Base-by-base conservation (phyloP, 257 asterid genomes). In the Cinchona pubescens region DNA sequence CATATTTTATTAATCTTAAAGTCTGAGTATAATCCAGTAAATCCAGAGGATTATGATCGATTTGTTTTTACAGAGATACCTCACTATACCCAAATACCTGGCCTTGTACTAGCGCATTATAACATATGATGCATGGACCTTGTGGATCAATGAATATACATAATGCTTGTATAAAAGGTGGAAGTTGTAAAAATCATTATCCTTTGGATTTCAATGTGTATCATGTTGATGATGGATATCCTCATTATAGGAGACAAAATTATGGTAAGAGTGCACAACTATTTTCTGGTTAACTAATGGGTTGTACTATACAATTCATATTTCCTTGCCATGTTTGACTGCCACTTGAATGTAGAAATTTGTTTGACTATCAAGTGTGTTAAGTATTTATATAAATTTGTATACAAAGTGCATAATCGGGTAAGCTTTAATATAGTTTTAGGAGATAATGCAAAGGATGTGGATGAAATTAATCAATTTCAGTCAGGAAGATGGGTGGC, bases 91-190 rank as follows among this genome's bases (percentile, higher is more conserved):
- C n/a, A n/a, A n/a, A n/a, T n/a, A n/a, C n/a, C n/a, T n/a, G n/a
- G n/a, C 58, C 11, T n/a, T n/a, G n/a, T 1, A 1, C 10, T 1
- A 27, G 0, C 0, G 68, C 58, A 1, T 1, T 34, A 0, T 38
- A 46, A 30, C 78, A 74, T 3, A 74, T 74, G 72, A 19, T 74
- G 18, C 72, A 61, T 61, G 78, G 78, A 0, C 78, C 78, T 7
- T 74, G 78, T 63, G 64, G 71, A 2, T 0, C 0, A 0, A 3
- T 63, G 0, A 74, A 74, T 0, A 8, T 1, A 12, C 8, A 46
- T 0, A 38, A 34, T 45, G 23, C n/a, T 1, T 74, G 78, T 30
- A 74, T 74, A 72, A 61, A 11, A 19, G 30, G n/a, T 7, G 70
- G 78, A 2, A 0, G 0, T 0, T 60, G 27, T 62, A 74, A 61